Conservation (phyloP, 1,284 basidiomycete species). For the Mycocalia duriaeana region DNA sequence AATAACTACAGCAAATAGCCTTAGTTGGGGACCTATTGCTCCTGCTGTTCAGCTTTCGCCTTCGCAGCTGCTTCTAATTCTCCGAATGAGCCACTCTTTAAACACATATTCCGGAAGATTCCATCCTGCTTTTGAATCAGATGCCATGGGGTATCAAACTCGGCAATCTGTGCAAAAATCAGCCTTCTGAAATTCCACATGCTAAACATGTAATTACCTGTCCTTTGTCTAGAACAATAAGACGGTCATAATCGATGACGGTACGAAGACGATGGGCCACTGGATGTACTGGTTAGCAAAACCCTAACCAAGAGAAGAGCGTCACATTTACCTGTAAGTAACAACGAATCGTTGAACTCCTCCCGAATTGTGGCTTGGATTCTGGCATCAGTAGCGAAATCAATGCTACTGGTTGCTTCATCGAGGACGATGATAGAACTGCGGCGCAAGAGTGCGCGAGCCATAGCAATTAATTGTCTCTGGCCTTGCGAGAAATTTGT, state of each 20-base stretch:
- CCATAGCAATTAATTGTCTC: constrained; percentile 78
- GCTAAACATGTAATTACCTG: constrained; percentile 24
- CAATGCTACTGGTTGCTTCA: constrained; percentile 77
- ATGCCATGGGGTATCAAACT: constrained; percentile 80
- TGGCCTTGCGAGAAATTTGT: constrained; percentile 85
- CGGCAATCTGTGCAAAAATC: constrained; percentile 43
- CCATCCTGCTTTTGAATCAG: constrained; percentile 71
- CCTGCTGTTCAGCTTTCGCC: constrained; percentile 37
- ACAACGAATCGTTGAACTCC: constrained; percentile 63
- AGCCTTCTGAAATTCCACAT: background rate
- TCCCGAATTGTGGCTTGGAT: constrained; percentile 80
- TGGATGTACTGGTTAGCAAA: constrained; percentile 12
- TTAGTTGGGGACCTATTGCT: too few relatives aligned
- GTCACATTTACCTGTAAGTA: constrained; percentile 48
- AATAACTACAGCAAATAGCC: too few relatives aligned
- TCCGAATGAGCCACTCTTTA: constrained; percentile 74
- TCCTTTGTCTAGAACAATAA: constrained; percentile 82
- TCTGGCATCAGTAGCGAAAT: constrained; percentile 71
- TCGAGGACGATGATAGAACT: constrained; percentile 80
- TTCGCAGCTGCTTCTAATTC: constrained; percentile 64
- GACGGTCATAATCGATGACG: constrained; percentile 74
- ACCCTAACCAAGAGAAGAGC: background rate
- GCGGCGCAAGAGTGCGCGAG: constrained; percentile 69
- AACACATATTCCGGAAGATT: constrained; percentile 77
- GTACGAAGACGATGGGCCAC: constrained; percentile 71